Evolutionary conservation across 78 protist species (phyloP).

Genomic region (Creolimax fragrantissima): DNA sequence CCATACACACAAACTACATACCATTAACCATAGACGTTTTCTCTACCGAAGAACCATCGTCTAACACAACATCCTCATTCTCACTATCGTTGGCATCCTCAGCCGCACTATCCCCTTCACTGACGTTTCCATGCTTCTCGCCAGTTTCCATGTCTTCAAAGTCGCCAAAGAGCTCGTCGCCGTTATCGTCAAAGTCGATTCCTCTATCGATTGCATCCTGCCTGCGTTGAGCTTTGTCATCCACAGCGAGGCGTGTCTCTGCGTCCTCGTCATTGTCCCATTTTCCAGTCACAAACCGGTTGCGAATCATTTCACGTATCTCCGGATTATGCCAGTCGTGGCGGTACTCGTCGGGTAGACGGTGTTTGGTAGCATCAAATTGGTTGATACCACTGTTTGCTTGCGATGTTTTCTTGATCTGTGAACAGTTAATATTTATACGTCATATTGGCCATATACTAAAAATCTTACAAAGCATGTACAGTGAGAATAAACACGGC

Average conservation of each 20-base stretch:
- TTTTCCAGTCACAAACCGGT: slow-evolving; percentile 56
- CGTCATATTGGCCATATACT: too few species aligned
- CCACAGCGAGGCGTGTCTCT: neutral
- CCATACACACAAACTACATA: too few species aligned
- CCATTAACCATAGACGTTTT: neutral
- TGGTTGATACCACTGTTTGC: neutral
- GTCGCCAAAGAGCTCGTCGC: slow-evolving; percentile 60
- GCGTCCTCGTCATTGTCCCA: slow-evolving; percentile 41
- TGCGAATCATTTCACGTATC: slow-evolving; percentile 19
- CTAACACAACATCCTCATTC: slow-evolving; percentile 31
- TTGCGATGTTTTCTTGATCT: neutral
- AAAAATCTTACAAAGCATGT: too few species aligned
- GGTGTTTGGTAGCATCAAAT: neutral
- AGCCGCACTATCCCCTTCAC: slow-evolving; percentile 10
- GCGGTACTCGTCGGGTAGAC: neutral
- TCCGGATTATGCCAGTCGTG: neutral
- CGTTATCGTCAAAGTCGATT: neutral
- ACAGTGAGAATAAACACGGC: too few species aligned
- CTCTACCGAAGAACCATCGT: slow-evolving; percentile 31
- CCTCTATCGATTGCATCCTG: neutral
- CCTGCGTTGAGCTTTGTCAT: neutral
- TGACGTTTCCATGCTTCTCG: slow-evolving; percentile 24
- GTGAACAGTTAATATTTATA: too few species aligned
- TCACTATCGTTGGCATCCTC: slow-evolving; percentile 23
- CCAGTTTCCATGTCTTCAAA: slow-evolving; percentile 84